phyloP scores from a whole-genome alignment of 1,284 basidiomycete species.

The Naganishia sp. region DNA sequence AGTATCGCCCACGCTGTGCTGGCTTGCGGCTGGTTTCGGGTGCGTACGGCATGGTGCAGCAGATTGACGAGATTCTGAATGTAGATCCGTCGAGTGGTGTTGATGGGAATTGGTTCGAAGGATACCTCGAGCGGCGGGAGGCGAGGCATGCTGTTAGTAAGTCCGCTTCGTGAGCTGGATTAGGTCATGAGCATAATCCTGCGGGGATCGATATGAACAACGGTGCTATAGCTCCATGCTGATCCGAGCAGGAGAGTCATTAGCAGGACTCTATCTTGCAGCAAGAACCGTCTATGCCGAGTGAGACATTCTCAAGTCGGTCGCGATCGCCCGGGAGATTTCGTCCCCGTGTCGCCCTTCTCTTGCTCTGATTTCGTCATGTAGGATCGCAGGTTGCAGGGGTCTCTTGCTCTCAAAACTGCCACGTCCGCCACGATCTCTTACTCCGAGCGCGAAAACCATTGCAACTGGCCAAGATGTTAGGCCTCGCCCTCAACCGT shows the following conservation, averaged over 20 bases:
- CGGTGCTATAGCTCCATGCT: too few relatives aligned
- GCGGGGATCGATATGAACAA: too few relatives aligned
- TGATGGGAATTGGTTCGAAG: conserved; percentile 23
- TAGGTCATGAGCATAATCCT: too few relatives aligned
- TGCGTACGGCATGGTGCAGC: conserved; percentile 70
- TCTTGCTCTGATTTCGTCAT: too few relatives aligned
- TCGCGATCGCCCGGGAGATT: conserved; percentile 12
- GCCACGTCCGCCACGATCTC: not conserved
- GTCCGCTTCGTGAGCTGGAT: too few relatives aligned
- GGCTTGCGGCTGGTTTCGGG: conserved; percentile 67
- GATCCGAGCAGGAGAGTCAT: too few relatives aligned
- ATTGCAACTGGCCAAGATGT: not conserved
- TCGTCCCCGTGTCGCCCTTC: too few relatives aligned
- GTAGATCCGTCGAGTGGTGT: conserved; percentile 44
- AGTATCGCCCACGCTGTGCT: conserved; percentile 75
- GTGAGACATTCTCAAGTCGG: conserved; percentile 15
- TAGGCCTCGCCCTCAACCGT: conserved; percentile 3
- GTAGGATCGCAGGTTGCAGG: too few relatives aligned
- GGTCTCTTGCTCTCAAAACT: too few relatives aligned
- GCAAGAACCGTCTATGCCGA: not conserved
- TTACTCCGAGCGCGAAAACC: not conserved
- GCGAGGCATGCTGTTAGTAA: not conserved
- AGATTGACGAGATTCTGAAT: conserved; percentile 50
- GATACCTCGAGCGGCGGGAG: conserved; percentile 25
- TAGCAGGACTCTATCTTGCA: not conserved